A percentile compares a stretch with the other conserved stretches of the same genome.
Evolutionary conservation across 345 rosid species (phyloP).

Genomic region (Citrus australasica): DNA sequence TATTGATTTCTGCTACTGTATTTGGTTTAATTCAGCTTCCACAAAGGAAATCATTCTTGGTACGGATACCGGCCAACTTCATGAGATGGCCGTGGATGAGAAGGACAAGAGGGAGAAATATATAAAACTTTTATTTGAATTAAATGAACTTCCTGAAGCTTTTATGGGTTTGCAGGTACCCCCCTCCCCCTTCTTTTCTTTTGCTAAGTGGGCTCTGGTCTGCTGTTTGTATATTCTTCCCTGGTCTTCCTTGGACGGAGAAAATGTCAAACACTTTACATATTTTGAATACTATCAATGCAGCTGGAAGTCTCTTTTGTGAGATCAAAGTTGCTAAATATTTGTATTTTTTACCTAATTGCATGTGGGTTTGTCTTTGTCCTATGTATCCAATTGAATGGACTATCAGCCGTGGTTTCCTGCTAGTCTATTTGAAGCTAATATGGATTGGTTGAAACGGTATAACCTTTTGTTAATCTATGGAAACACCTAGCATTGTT

Average conservation of each 20-base stretch:
- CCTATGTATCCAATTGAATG: background rate
- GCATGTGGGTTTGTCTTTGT: background rate
- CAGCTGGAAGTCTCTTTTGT: slow-evolving; percentile 3
- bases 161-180: slow-evolving; percentile 89
- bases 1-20: slow-evolving; percentile 12
- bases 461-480: background rate
- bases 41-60: slow-evolving; percentile 95
- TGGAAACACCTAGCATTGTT: too few relatives aligned
- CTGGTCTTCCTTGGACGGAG: background rate
- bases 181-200: background rate
- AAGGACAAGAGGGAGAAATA: slow-evolving; percentile 96
- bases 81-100: slow-evolving; percentile 93
- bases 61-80: slow-evolving; percentile 86
- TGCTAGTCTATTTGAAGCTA: slow-evolving; percentile 3
- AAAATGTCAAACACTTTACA: background rate
- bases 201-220: background rate
- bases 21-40: slow-evolving; percentile 46
- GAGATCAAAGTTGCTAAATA: background rate
- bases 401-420: background rate
- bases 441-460: background rate
- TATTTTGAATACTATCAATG: background rate
- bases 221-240: slow-evolving; percentile 2
- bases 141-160: slow-evolving; percentile 88
- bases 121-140: slow-evolving; percentile 70
- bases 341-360: background rate